Conservation (phyloP, 2,329 filamentous ascomycete genomes). For the Sarocladium oryzae region DNA sequence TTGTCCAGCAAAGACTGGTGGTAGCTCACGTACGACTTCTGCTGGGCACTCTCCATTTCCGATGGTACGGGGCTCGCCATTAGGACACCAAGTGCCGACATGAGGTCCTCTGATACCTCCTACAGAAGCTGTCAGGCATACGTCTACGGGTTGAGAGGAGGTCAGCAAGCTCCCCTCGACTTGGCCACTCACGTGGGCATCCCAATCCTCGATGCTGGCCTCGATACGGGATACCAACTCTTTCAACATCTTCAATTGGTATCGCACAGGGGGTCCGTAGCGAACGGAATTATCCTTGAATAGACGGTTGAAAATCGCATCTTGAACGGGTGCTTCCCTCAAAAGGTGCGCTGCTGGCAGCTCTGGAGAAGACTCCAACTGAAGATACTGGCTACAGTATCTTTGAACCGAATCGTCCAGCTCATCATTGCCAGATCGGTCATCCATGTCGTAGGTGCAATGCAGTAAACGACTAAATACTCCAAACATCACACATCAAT, state of each 20-base stretch:
- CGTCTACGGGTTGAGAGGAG: slow-evolving; percentile 17
- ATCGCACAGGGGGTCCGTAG: slow-evolving; percentile 59
- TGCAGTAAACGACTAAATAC: not conserved
- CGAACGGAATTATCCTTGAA: slow-evolving; percentile 53
- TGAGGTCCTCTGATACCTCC: slow-evolving; percentile 79
- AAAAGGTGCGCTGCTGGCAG: slow-evolving; percentile 57
- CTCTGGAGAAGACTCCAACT: slow-evolving; percentile 59
- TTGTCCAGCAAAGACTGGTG: slow-evolving; percentile 29
- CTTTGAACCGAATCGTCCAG: slow-evolving; percentile 29
- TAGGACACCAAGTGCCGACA: slow-evolving; percentile 59
- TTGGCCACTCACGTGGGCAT: slow-evolving; percentile 68
- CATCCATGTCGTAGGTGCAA: not conserved
- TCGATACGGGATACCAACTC: slow-evolving; percentile 65
- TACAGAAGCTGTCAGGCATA: slow-evolving; percentile 28
- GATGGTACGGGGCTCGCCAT: slow-evolving; percentile 58
- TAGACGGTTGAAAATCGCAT: slow-evolving; percentile 57
- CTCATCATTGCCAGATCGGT: not conserved
- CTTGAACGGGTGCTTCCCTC: slow-evolving; percentile 55
- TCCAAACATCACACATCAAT: too few relatives aligned
- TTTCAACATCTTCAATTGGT: slow-evolving; percentile 69
- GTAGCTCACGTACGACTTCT: slow-evolving; percentile 72
- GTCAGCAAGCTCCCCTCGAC: not conserved
- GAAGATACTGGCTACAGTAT: slow-evolving; percentile 72
- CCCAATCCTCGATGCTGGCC: slow-evolving; percentile 68
- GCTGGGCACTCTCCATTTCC: slow-evolving; percentile 60